Evolutionary conservation across 2,329 filamentous ascomycete genomes (phyloP), one percentile per base, ranked within the genome.

Genomic region (Diaporthe eres): DNA sequence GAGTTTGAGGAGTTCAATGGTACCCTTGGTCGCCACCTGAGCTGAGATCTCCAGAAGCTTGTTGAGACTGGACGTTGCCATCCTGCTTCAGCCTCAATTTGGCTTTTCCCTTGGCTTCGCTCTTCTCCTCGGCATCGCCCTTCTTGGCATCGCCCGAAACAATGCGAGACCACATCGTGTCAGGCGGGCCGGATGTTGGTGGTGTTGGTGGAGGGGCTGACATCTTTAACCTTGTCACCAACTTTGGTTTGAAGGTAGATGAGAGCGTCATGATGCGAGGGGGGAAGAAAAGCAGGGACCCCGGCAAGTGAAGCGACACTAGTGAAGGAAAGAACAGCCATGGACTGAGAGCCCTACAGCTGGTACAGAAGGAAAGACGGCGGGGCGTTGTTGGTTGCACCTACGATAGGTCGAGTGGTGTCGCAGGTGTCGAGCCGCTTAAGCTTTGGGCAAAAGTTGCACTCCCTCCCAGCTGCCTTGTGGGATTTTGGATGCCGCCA

Each of bases 371-470:
- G 25, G 39, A 63, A 51, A 39, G 37, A 12, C 60, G 74, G 63
- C 37, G 61, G 55, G 47, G 68, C 49, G 51, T 74, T 76, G 74
- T 76, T 75, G 79, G 79, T 44, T 31, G 61, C 79, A 92, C 91
- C 85, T 90, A 93, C 91, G 91, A 92, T 75, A 90, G 85, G 82
- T 93, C 92, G 76, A 93, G 84, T 57, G 91, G 88, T 77, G 91
- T 91, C 79, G 89, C 86, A 79, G 90, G 88, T 83, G 92, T 91
- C 75, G 91, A 92, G 77, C 90, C 90, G 80, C 88, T 89, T 80
- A 93, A 85, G 81, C 90, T 93, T 82, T 93, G 91, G 67, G 91
- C 91, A 84, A 93, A 93, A 83, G 91, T 93, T 76, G 91, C 85
- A 82, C 89, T 91, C 79, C 90, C 87, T 77, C 88, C 87, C 80